Evolutionary conservation across 768 basidiomycete species (phyloP).

Genomic region (Flagelloscypha sp.): DNA sequence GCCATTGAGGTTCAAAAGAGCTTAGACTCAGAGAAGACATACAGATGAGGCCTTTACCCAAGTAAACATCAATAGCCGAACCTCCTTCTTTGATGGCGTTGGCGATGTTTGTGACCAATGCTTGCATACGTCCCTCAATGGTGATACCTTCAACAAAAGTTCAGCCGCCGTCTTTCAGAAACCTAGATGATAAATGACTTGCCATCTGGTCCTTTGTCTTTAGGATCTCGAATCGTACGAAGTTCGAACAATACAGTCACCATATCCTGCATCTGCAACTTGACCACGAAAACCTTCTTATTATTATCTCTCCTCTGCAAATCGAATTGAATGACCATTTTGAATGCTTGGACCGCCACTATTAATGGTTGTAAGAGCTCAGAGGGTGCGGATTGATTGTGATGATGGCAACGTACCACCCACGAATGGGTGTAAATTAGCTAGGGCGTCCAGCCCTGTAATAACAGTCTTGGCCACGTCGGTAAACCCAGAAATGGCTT

Average conservation of each 20-base stretch:
- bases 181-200: too few species aligned
- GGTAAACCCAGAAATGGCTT: conserved; percentile 1
- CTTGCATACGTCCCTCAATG: conserved; percentile 22
- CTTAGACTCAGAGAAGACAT: conserved; percentile 11
- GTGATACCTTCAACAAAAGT: too few species aligned
- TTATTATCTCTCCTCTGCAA: conserved; percentile 43
- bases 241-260: conserved; percentile 37
- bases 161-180: too few species aligned
- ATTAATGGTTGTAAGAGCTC: not conserved
- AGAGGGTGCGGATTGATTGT: not conserved
- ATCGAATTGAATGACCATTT: conserved; percentile 39
- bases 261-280: conserved; percentile 42
- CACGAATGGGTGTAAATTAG: conserved; percentile 29
- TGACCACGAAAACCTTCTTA: conserved; percentile 36
- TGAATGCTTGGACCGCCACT: conserved; percentile 45
- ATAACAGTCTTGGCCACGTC: conserved; percentile 4
- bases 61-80: conserved; percentile 37
- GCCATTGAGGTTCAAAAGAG: too few species aligned
- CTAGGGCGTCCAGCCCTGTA: conserved; percentile 12
- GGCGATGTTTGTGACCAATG: conserved; percentile 22
- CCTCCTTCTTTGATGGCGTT: conserved; percentile 35
- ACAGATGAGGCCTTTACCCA: conserved; percentile 36
- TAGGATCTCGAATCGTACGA: conserved; percentile 18
- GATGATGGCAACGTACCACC: conserved; percentile 23
- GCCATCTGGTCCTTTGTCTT: conserved; percentile 24